phyloP scores from a whole-genome alignment of 306 rosid genomes.

The Dryas drummondii region DNA sequence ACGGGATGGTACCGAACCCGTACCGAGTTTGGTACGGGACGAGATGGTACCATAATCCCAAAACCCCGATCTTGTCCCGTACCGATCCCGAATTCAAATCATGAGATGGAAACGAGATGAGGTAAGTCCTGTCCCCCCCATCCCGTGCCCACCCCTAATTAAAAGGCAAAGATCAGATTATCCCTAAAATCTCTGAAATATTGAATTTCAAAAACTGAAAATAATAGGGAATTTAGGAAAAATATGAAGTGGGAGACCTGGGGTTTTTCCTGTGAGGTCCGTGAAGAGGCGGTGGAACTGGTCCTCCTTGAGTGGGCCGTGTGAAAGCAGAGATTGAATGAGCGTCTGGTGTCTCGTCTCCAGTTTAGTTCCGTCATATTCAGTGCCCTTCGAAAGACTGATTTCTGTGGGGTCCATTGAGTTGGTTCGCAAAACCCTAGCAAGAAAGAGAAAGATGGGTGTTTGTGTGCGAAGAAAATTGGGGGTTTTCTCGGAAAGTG shows the following conservation, averaged over 20 bases:
- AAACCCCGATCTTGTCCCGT: no score
- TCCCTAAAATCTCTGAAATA: background rate
- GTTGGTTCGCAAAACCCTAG: background rate
- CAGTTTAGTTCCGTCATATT: conserved; percentile 48
- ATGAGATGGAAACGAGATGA: no score
- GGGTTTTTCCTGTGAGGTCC: conserved; percentile 61
- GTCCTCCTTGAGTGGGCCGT: conserved; percentile 73
- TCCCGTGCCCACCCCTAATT: no score
- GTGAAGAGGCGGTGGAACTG: conserved; percentile 60
- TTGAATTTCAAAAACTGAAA: background rate
- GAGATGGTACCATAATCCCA: no score
- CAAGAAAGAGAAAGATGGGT: background rate
- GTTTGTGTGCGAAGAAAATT: conserved; percentile 1
- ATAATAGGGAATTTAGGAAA: background rate
- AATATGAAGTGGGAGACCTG: conserved; percentile 47
- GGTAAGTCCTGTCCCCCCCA: no score
- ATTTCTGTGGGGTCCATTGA: background rate
- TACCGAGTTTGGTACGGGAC: no score
- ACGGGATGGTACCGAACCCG: no score
- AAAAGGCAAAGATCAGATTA: background rate
- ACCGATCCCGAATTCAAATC: no score
- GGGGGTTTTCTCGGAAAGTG: background rate
- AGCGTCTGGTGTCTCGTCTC: conserved; percentile 68
- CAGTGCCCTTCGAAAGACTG: conserved; percentile 31
- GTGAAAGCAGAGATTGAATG: conserved; percentile 79